These are phyloP conservation scores for Colletotrichum spaethianum DNA, from an alignment of 2,329 filamentous ascomycete species.

Conservation along the genomic window DNA sequence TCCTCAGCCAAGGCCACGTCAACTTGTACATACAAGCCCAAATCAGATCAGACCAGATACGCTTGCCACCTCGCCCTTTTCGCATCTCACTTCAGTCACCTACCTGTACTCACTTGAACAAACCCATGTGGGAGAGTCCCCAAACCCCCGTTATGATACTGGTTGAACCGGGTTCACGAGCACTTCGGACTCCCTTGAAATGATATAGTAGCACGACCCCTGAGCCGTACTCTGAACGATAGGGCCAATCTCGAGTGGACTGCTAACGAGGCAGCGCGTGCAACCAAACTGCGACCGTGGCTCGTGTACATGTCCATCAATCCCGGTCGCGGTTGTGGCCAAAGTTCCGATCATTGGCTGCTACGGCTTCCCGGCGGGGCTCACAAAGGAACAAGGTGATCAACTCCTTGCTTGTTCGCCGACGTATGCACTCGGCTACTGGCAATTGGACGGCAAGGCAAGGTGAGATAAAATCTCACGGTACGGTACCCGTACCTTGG, in stretches of 20 bases:
- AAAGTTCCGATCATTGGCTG: constrained; percentile 17
- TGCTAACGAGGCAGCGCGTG: constrained; percentile 9
- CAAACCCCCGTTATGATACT: not conserved
- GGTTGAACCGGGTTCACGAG: not conserved
- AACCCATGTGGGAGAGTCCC: not conserved
- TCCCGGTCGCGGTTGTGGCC: constrained; percentile 31
- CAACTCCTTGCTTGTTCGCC: constrained; percentile 1
- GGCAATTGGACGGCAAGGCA: constrained; percentile 1
- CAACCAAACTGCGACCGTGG: constrained; percentile 3
- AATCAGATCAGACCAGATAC: too few species aligned
- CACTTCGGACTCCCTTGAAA: not conserved
- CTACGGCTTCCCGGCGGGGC: constrained; percentile 14
- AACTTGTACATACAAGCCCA: too few species aligned
- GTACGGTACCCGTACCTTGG: not conserved
- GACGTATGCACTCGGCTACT: constrained; percentile 20
- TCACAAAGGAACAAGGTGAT: not conserved
- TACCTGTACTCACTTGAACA: not conserved
- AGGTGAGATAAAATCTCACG: constrained; percentile 9
- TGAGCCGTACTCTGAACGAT: not conserved
- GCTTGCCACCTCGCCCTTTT: too few species aligned
- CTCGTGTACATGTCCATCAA: too few species aligned
- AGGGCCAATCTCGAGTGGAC: not conserved
- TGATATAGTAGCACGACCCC: too few species aligned
- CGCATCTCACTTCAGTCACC: not conserved
- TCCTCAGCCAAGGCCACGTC: not conserved